Evolutionary conservation across 495 filamentous ascomycete genomes (phyloP), one percentile per base, ranked within the genome.

Genomic region (Penicillium simplicissimum): DNA sequence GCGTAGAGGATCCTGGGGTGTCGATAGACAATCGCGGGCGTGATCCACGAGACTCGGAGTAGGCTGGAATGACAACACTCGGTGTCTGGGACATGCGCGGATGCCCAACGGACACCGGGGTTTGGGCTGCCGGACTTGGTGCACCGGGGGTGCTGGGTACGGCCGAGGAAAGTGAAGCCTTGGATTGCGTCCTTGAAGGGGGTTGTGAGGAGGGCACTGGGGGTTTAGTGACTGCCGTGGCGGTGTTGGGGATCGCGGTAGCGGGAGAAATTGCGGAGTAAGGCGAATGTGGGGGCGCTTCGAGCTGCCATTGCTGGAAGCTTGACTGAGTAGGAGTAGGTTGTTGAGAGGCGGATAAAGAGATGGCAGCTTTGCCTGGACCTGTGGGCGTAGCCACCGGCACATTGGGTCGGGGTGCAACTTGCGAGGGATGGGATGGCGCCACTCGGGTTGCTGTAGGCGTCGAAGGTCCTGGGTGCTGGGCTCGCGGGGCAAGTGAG

Each of bases 1-100:
- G 82, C 0, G 81, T 84, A 8, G 71, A 71, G 8, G 81, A 81
- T 7, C 73, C 73, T 23, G 76, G 72, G 0, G 80, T 83, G 43
- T 76, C 71, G 52, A 83, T 78, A 1, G 77, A 80, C 28, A 75
- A 71, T 34, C 65, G 74, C 15, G 75, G 74, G 9, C 71, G 73
- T 28, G 70, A 68, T n/a, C 59, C 63, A 4, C 70, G 69, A 34
- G 63, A 59, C 52, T 70, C 68, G 0, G 68, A 65, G 28, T 69
- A 70, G 21, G 73, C 36, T 15, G 73, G 67, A 33, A 66, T 65
- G 3, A 72, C 60, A 7, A 64, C 66, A 56, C 66, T 66, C 14
- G 78, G 73, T 0, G 74, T 77, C 43, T 72, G 66, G 25, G 69
- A 75, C 4, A 67, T 61, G 33, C 58, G 64, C 15, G 63, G 57